Percentiles rank a stretch among this genome's conserved stretches.
These are phyloP conservation scores for Metschnikowia gelsemii DNA, from an alignment of 805 yeast species.

Conservation along the genomic window DNA sequence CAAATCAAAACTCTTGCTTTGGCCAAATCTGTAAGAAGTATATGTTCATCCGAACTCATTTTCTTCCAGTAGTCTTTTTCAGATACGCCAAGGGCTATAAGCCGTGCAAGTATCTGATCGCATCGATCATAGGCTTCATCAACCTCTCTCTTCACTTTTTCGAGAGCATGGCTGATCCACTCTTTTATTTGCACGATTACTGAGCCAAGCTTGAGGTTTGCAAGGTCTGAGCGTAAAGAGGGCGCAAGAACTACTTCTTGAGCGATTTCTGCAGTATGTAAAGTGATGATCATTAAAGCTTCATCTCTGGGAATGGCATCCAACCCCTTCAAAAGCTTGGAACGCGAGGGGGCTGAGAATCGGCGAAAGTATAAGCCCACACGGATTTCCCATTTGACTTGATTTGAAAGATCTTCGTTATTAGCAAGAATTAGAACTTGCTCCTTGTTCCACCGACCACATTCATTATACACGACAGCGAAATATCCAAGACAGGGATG, in stretches of 20 bases:
- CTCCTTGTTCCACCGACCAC: constrained; percentile 6
- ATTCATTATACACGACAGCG: constrained; percentile 6
- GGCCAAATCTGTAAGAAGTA: constrained; percentile 5
- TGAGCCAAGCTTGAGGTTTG: background rate
- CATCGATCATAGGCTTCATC: constrained; percentile 1
- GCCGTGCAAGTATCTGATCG: background rate
- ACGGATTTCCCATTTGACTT: constrained; percentile 11
- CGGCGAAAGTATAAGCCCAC: constrained; percentile 5
- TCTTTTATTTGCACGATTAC: background rate
- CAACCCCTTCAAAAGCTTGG: constrained; percentile 1
- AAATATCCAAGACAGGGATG: constrained; percentile 11
- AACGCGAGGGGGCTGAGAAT: background rate
- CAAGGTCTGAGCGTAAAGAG: constrained; percentile 1
- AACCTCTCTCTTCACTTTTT: background rate
- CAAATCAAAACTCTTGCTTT: constrained; percentile 10
- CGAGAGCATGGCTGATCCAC: background rate
- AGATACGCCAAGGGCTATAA: background rate
- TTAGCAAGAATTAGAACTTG: constrained; percentile 8
- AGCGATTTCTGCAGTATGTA: constrained; percentile 3
- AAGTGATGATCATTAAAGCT: constrained; percentile 7
- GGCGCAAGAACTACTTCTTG: constrained; percentile 10
- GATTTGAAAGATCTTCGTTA: constrained; percentile 6
- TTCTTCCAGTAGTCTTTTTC: background rate
- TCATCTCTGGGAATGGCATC: constrained; percentile 5
- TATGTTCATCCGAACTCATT: background rate